These are phyloP conservation scores for Torulaspora delbrueckii DNA, from an alignment of 805 yeast genomes.

Conservation along the genomic window DNA sequence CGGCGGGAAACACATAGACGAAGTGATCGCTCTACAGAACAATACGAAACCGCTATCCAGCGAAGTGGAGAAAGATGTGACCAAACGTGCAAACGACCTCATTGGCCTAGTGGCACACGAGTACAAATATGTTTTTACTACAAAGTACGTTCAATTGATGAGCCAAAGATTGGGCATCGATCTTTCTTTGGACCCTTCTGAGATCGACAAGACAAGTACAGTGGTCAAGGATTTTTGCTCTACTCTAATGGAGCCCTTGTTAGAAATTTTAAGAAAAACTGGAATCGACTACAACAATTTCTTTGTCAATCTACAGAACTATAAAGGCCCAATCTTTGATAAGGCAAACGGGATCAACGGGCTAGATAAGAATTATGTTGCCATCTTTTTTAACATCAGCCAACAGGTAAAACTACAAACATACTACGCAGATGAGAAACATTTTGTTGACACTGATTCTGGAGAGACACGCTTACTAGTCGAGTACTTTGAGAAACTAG, in stretches of 20 bases:
- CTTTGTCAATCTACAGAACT: slow-evolving; percentile 57
- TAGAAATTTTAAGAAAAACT: slow-evolving; percentile 55
- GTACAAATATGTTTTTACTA: slow-evolving; percentile 58
- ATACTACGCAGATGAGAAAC: slow-evolving; percentile 27
- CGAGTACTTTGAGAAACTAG: slow-evolving; percentile 40
- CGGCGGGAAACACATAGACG: slow-evolving; percentile 48
- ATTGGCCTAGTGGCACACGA: slow-evolving; percentile 62
- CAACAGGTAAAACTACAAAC: slow-evolving; percentile 17
- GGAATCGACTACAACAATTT: slow-evolving; percentile 77
- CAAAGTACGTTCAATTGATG: slow-evolving; percentile 52
- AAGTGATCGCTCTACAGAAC: slow-evolving; percentile 32
- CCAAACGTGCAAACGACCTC: slow-evolving; percentile 57
- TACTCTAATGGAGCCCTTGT: slow-evolving; percentile 50
- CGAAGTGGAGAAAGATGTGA: slow-evolving; percentile 48
- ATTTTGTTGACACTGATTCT: slow-evolving; percentile 28
- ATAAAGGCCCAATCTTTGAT: slow-evolving; percentile 38
- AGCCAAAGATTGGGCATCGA: slow-evolving; percentile 65
- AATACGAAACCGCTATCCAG: slow-evolving; percentile 41
- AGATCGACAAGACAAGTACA: slow-evolving; percentile 10
- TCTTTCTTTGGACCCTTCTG: slow-evolving; percentile 29
- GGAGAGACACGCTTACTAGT: slow-evolving; percentile 36
- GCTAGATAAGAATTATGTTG: slow-evolving; percentile 16
- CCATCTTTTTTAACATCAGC: slow-evolving; percentile 20
- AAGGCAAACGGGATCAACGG: slow-evolving; percentile 26
- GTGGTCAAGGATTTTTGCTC: slow-evolving; percentile 20